These are phyloP conservation scores for Lentinula novae-zelandiae DNA, from an alignment of 1,284 basidiomycete genomes.

Conservation along the genomic window DNA sequence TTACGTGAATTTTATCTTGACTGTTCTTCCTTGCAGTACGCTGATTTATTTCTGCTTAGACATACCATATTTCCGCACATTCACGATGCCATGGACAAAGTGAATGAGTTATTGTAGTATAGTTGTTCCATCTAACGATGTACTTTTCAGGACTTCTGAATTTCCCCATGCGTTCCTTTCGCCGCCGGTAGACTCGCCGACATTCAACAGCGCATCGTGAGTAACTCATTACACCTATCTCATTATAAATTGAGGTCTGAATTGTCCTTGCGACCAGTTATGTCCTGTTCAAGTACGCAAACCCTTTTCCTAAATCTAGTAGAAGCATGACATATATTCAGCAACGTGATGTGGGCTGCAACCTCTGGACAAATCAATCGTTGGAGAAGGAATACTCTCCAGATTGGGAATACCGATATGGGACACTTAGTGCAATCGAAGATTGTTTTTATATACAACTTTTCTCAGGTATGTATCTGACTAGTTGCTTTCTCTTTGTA, in stretches of 20 bases:
- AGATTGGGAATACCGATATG: slow-evolving; percentile 59
- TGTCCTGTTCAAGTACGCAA: slow-evolving; percentile 52
- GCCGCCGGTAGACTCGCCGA: slow-evolving; percentile 48
- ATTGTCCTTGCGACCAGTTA: slow-evolving; percentile 33
- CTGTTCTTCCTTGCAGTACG: slow-evolving; percentile 14
- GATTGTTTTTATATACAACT: slow-evolving; percentile 62
- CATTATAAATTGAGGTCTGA: not conserved
- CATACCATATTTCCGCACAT: slow-evolving; percentile 67
- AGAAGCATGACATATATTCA: slow-evolving; percentile 37
- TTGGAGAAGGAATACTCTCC: slow-evolving; percentile 61
- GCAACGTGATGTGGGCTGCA: slow-evolving; percentile 77
- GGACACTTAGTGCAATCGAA: slow-evolving; percentile 65
- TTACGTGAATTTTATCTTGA: slow-evolving; percentile 38
- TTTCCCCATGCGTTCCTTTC: slow-evolving; percentile 65
- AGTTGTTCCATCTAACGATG: slow-evolving; percentile 8
- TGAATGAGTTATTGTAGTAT: slow-evolving; percentile 17
- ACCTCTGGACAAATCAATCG: slow-evolving; percentile 71
- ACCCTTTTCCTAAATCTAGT: not conserved
- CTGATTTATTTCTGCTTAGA: slow-evolving; percentile 23
- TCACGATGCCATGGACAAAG: slow-evolving; percentile 74
- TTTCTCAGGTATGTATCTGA: slow-evolving; percentile 26
- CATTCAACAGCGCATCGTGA: slow-evolving; percentile 52
- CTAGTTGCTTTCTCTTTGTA: not conserved
- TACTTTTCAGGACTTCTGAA: slow-evolving; percentile 45
- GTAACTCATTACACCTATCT: slow-evolving; percentile 18